Base-by-base conservation (phyloP, 768 basidiomycete species). In the Asterophora lycoperdoides region DNA sequence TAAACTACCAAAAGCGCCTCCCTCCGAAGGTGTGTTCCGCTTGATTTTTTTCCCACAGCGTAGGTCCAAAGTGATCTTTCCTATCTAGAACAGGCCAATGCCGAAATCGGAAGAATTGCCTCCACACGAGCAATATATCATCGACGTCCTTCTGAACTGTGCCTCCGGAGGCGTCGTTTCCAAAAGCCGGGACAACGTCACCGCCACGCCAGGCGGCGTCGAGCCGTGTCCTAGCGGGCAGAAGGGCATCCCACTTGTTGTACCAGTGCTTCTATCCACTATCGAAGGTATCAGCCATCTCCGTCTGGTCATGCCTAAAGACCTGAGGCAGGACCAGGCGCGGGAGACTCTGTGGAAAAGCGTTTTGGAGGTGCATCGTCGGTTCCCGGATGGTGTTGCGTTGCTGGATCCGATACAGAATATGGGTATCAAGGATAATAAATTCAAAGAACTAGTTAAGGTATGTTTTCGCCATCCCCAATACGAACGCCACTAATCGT, bases 361-460 rank as follows among this genome's bases (percentile, higher is more conserved):
- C 52, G 81, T 98, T 13, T 63, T 84, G 28, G 95, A 98, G 64
- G 90, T 96, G n/a, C 84, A 93, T 51, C 78, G 84, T 48, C 79
- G 94, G 41, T 93, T 93, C 69, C 89, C 93, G 0, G 80, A 91
- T 39, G 93, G 93, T 1, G 81, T 97, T 47, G 71, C 88, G 0
- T 68, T 94, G 7, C 74, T 99, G 9, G 96, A 98, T 62, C 96
- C 96, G 0, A 73, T 98, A 23, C 77, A 89, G 60, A 92, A 97
- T 63, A 93, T 98, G 93, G 85, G 83, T 8, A 96, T 99, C 64
- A 91, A 87, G 49, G 96, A 98, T 57, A 89, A 90, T 30, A 92
- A 89, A 57, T 99, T 99, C 71, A 81, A 81, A 60, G 81, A 83
- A 41, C 77, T 98, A 0, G 78, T 97, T 46, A 80, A 89, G 69